Conservation (phyloP, 179 eudicot species). For the Beta corolliflora region DNA sequence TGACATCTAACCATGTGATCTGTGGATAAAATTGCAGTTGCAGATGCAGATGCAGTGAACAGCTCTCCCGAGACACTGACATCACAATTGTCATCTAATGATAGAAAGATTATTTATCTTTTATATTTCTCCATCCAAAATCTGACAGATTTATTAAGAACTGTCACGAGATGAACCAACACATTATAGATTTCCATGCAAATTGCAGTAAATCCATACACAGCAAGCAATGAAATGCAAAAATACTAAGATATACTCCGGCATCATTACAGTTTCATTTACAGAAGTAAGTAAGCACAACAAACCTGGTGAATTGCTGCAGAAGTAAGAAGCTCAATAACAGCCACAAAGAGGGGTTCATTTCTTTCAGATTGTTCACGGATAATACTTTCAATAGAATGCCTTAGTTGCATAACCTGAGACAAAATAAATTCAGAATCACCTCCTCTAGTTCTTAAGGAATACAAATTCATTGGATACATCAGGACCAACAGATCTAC, state of each 20-base stretch:
- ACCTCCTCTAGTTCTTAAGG: not conserved
- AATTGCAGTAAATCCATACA: not conserved
- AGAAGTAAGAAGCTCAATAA: slow-evolving; percentile 62
- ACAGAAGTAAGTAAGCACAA: not conserved
- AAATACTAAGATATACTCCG: not conserved
- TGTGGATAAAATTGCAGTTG: too few species aligned
- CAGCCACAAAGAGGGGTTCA: slow-evolving; percentile 72
- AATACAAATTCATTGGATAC: not conserved
- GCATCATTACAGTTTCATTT: not conserved
- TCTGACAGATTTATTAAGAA: not conserved
- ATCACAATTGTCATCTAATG: not conserved
- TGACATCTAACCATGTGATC: too few species aligned
- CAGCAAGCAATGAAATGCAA: not conserved
- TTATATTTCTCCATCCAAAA: not conserved
- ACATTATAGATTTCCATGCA: not conserved
- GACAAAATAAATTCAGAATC: slow-evolving; percentile 17
- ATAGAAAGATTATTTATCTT: not conserved
- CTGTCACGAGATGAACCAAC: too few species aligned
- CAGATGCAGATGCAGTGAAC: too few species aligned
- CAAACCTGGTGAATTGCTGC: slow-evolving; percentile 84
- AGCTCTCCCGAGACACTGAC: not conserved
- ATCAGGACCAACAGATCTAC: not conserved
- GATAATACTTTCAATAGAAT: slow-evolving; percentile 52
- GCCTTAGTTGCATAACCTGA: slow-evolving; percentile 63
- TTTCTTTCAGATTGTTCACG: slow-evolving; percentile 52